A percentile compares a stretch with the other conserved stretches of the same genome.
Conservation (phyloP, 768 basidiomycete species). For the Kwoniella dendrophila region DNA sequence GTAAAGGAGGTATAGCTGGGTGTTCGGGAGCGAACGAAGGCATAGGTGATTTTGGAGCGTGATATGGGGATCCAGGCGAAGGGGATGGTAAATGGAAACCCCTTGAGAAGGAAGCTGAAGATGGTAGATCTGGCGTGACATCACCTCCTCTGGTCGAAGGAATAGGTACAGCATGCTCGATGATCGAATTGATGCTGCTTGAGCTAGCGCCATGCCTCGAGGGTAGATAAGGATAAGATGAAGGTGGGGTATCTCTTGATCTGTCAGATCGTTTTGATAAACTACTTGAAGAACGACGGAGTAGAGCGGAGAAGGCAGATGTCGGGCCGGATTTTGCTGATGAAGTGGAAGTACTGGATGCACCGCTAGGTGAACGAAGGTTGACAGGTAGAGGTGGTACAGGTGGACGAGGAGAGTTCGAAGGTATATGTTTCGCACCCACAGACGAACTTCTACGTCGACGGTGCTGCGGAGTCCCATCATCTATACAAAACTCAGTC, state of each 20-base stretch:
- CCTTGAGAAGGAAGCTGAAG: slow-evolving; percentile 36
- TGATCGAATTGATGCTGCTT: slow-evolving; percentile 12
- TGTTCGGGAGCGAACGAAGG: not conserved
- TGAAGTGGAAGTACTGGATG: slow-evolving; percentile 29
- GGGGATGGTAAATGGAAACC: slow-evolving; percentile 51
- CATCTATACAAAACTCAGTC: not conserved
- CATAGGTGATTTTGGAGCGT: not conserved
- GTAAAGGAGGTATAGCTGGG: slow-evolving; percentile 30
- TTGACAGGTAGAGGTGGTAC: slow-evolving; percentile 42
- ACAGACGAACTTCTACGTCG: slow-evolving; percentile 39
- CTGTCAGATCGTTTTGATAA: slow-evolving; percentile 30
- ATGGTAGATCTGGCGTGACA: slow-evolving; percentile 14
- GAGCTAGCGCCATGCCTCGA: slow-evolving; percentile 7
- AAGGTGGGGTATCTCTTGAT: slow-evolving; percentile 27
- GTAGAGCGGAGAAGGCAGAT: slow-evolving; percentile 27
- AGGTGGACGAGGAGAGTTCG: slow-evolving; percentile 25
- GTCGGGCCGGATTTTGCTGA: slow-evolving; percentile 22
- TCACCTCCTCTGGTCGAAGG: slow-evolving; percentile 6
- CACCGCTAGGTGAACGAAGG: slow-evolving; percentile 36
- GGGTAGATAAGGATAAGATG: slow-evolving; percentile 23
- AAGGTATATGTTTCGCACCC: slow-evolving; percentile 14
- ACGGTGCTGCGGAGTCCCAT: slow-evolving; percentile 20
- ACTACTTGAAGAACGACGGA: slow-evolving; percentile 36
- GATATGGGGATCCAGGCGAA: slow-evolving; percentile 43
- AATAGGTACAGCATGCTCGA: slow-evolving; percentile 15